Base-by-base conservation (phyloP, 768 basidiomycete genomes). In the Suillus luteus region DNA sequence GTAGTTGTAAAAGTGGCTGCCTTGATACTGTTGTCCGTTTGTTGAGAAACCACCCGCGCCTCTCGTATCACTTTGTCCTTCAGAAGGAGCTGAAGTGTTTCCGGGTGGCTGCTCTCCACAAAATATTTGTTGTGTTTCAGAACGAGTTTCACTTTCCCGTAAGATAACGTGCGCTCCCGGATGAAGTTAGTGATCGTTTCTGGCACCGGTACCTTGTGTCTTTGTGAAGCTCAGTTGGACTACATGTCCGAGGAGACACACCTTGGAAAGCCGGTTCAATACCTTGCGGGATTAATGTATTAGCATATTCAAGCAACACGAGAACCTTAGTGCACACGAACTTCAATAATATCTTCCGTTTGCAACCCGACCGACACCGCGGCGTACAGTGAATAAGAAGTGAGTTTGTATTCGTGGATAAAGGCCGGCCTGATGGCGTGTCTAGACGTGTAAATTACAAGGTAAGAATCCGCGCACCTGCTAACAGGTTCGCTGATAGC, bases 401-500 rank as follows among this genome's bases (percentile, higher is more conserved):
- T 99, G 73, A 99, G 87, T 79, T 96, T 95, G 84, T 99, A 99
- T 82, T 99, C 97, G 80, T 99, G 96, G 66, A 99, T 96, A 79
- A 96, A 95, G 55, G 94, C 89, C 60, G 97, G 97, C 82, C 96
- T 96, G 68, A 35, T 46, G 62, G 67, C 65, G 48, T 54, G 46
- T 65, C 51, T 73, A 46, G 67, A 67, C 19, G 22, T 48, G 49
- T 63, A 63, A 77, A 65, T 72, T 78, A 80, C 78, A 65, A 58
- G 62, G 48, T 49, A 60, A 44, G 43, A 19, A 64, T 59, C 54
- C 71, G 82, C 92, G 77, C 77, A 96, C 95, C 95, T 90, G 83
- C 95, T 98, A 71, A 99, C 95, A 69, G 97, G 97, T 78, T 99
- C 97, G 71, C 94, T 93, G 58, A 99, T 99, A 44, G 97, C 96